These are phyloP conservation scores for Calonectria leucothoes DNA, from an alignment of 2,329 filamentous ascomycete species.

Conservation along the genomic window DNA sequence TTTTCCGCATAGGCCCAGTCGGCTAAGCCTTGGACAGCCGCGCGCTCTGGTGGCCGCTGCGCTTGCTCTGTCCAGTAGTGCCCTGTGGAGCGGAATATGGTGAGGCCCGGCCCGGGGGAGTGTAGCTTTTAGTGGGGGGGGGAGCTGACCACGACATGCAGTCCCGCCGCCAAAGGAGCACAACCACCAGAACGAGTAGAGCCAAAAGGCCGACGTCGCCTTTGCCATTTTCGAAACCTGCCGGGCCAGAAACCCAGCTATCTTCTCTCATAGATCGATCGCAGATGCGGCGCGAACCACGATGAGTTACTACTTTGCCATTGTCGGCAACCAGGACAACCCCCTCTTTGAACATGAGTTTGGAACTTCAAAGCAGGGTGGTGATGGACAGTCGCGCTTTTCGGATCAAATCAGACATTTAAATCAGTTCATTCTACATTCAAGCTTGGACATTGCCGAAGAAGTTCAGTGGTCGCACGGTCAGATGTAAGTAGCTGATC, in stretches of 20 bases:
- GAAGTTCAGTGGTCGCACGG: slow-evolving; percentile 94
- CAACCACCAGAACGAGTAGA: slow-evolving; percentile 2
- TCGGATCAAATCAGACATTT: slow-evolving; percentile 88
- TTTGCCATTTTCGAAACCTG: slow-evolving; percentile 9
- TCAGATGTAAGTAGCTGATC: slow-evolving; percentile 72
- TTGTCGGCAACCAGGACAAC: slow-evolving; percentile 94
- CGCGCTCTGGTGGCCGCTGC: slow-evolving; percentile 20
- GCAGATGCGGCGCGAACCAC: slow-evolving; percentile 47
- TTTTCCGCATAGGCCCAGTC: slow-evolving; percentile 29
- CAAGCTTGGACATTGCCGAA: slow-evolving; percentile 92
- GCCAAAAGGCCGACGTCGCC: neutral
- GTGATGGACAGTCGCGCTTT: slow-evolving; percentile 92
- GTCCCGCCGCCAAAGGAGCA: neutral
- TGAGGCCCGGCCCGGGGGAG: slow-evolving; percentile 31
- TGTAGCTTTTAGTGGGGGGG: slow-evolving; percentile 8
- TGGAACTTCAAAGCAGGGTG: slow-evolving; percentile 94
- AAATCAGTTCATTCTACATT: slow-evolving; percentile 98
- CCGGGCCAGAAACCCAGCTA: neutral
- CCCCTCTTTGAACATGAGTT: slow-evolving; percentile 98
- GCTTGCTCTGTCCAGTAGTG: slow-evolving; percentile 24
- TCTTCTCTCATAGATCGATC: neutral
- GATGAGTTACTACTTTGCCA: slow-evolving; percentile 99
- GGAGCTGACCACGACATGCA: neutral
- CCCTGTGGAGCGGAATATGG: slow-evolving; percentile 44
- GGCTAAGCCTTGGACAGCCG: slow-evolving; percentile 26